A percentile compares a stretch with the other conserved stretches of the same genome.
These are phyloP conservation scores for Tuber calosporum DNA, from an alignment of 495 filamentous ascomycete species.

Conservation along the genomic window DNA sequence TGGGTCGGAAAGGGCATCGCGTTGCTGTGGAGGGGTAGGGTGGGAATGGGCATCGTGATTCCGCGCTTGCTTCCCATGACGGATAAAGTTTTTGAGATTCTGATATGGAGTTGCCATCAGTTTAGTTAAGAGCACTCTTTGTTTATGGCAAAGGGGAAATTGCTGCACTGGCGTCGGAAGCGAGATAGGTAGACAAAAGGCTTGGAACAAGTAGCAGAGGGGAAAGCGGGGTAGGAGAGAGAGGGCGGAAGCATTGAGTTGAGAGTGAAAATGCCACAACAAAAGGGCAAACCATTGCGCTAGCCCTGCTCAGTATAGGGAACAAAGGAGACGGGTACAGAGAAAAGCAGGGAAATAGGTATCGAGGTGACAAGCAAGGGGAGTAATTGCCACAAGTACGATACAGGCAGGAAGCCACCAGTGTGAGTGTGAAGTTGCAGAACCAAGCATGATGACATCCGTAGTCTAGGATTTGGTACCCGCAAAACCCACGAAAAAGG, in stretches of 20 bases:
- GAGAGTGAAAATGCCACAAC: background rate
- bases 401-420: background rate
- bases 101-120: conserved; percentile 48
- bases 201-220: background rate
- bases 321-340: background rate
- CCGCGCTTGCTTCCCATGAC: conserved; percentile 90
- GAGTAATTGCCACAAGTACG: conserved; percentile 14
- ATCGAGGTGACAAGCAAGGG: conserved; percentile 26
- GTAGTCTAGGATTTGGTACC: background rate
- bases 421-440: conserved; percentile 5
- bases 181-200: background rate
- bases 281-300: background rate
- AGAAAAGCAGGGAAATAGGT: conserved; percentile 17
- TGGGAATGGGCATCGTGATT: conserved; percentile 51
- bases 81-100: conserved; percentile 94
- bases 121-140: conserved; percentile 11
- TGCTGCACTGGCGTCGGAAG: background rate
- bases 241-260: background rate
- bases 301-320: background rate
- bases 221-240: background rate
- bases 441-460: conserved; percentile 31
- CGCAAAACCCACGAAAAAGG: background rate
- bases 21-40: conserved; percentile 50
- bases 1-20: conserved; percentile 52
- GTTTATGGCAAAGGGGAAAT: background rate